Base-by-base conservation (phyloP, 2,329 filamentous ascomycete species). In the Macrophomina pseudophaseolina region DNA sequence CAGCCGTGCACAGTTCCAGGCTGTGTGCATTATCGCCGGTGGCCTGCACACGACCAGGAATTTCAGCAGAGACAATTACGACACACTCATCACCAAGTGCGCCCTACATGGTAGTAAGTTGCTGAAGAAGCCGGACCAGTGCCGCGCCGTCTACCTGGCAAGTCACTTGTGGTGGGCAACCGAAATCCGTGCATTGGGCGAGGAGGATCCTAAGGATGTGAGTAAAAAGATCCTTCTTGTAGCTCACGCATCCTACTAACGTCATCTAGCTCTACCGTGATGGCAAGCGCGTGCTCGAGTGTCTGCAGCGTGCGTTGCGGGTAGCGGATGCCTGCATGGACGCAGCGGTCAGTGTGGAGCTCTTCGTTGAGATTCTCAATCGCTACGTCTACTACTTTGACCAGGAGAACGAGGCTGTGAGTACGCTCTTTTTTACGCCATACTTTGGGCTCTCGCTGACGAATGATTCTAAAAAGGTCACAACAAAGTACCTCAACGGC, bases 301-400 rank as follows among this genome's bases (percentile, higher is more conserved):
- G 95, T 75, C 85, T 99, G 56, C 95, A 99, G 80, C 91, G 95
- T 66, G 95, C 95, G 11, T 88, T 99, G 9, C 90, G 96, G 42
- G 96, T 99, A 33, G 96, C 95, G 2, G 95, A 99, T 79, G 96
- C 95, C 6, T 99, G 95, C 82, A 99, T 99, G 95, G 96, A 99
- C 80, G 95, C 94, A 7, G 93, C 93, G 6, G 93, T 97, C 4
- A 97, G 93, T 2, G 95, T 99, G 54, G 96, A 99, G 80, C 86
- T 99, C 58, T 99, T 99, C 80, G 94, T 99, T 66, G 95, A 99
- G 81, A 99, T 99, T 70, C 83, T 99, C 66, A 97, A 99, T 79
- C 89, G 95, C 79, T 99, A 99, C 77, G 94, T 98, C 64, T 99
- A 99, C 80, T 99, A 98, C 83, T 99, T 97, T 82, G 95, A 99